Conservation (phyloP, 257 asterid species). For the Osmanthus fragrans region DNA sequence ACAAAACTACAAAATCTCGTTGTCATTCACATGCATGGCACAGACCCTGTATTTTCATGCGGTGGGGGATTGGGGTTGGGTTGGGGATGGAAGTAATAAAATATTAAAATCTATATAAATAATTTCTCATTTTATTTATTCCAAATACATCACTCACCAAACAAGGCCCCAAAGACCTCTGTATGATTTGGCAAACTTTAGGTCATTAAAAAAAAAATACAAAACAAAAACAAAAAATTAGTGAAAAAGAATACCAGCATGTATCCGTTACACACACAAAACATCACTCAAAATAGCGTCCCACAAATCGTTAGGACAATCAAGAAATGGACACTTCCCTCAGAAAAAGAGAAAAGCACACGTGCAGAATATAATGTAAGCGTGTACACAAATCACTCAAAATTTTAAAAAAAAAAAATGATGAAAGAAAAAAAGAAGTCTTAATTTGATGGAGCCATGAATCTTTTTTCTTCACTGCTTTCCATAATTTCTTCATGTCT, state of each 20-base stretch:
- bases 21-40: slow-evolving; percentile 81
- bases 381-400: slow-evolving; percentile 58
- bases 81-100: not conserved
- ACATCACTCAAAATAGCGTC: slow-evolving; percentile 32
- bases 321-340: slow-evolving; percentile 41
- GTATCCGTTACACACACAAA: slow-evolving; percentile 46
- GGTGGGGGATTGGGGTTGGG: slow-evolving; percentile 15
- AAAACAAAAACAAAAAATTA: slow-evolving; percentile 8
- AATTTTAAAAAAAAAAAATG: slow-evolving; percentile 10
- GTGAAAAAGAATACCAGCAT: slow-evolving; percentile 36
- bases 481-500: not conserved
- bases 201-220: slow-evolving; percentile 37
- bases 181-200: slow-evolving; percentile 54
- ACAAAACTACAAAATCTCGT: slow-evolving; percentile 76
- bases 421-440: not conserved
- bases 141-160: slow-evolving; percentile 56
- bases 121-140: slow-evolving; percentile 28
- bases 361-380: slow-evolving; percentile 40
- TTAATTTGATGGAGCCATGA: slow-evolving; percentile 30
- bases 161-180: slow-evolving; percentile 92
- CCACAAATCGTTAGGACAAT: slow-evolving; percentile 56
- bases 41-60: slow-evolving; percentile 23
- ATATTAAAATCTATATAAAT: not conserved
- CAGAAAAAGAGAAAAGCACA: slow-evolving; percentile 77
- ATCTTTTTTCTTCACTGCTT: slow-evolving; percentile 11